Evolutionary conservation across 192 early-diverging fungal genomes (phyloP).

Genomic region (Podila horticola): DNA sequence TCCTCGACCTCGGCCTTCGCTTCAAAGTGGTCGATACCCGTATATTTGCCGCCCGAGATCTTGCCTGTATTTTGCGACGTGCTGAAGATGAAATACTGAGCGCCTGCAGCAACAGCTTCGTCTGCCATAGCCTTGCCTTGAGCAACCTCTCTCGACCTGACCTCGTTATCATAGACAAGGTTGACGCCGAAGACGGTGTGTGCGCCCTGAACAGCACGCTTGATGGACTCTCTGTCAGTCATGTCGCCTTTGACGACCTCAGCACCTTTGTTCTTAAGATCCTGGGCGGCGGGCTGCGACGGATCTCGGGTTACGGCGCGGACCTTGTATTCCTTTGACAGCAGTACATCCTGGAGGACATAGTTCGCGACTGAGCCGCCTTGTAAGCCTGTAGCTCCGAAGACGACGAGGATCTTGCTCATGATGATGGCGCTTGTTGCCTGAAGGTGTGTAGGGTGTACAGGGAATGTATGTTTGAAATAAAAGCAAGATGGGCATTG

Average conservation of each 20-base stretch:
- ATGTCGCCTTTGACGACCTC: constrained; percentile 28
- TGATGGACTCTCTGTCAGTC: constrained; percentile 19
- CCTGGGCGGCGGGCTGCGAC: constrained; percentile 11
- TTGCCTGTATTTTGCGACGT: background rate
- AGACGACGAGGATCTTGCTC: constrained; percentile 30
- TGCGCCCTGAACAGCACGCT: constrained; percentile 24
- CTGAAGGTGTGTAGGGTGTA: too few species aligned
- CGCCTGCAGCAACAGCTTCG: constrained; percentile 16
- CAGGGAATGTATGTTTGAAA: too few species aligned
- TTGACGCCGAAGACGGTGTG: constrained; percentile 30
- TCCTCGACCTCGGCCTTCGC: constrained; percentile 7
- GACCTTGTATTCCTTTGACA: constrained; percentile 18
- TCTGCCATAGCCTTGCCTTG: constrained; percentile 18
- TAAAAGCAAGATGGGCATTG: too few species aligned
- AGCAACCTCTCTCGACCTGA: constrained; percentile 5
- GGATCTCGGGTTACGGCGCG: constrained; percentile 21
- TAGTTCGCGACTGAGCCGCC: constrained; percentile 18
- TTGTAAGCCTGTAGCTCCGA: constrained; percentile 33
- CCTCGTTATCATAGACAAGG: constrained; percentile 2
- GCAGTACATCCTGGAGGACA: constrained; percentile 18
- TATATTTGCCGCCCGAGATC: background rate
- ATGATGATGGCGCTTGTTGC: constrained; percentile 2
- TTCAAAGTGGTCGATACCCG: background rate
- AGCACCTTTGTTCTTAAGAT: constrained; percentile 13
- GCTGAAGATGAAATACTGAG: constrained; percentile 20